These are phyloP conservation scores for Cladosporium cucumerinum DNA, from an alignment of 2,329 filamentous ascomycete species.

Conservation along the genomic window DNA sequence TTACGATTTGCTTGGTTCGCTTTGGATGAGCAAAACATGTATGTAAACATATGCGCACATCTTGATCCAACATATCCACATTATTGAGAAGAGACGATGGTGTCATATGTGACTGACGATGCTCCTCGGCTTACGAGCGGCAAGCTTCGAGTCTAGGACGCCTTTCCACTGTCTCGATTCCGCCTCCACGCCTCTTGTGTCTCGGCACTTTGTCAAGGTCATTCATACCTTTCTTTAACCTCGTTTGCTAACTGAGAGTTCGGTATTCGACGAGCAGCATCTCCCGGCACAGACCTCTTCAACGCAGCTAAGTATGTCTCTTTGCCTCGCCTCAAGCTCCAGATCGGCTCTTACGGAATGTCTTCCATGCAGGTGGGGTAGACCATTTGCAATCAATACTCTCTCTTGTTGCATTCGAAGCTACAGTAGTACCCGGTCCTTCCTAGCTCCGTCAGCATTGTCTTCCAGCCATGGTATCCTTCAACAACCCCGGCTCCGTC, in stretches of 20 bases:
- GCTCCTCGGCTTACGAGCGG: neutral
- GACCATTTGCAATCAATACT: conserved; percentile 5
- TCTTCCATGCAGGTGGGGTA: conserved; percentile 5
- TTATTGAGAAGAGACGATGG: neutral
- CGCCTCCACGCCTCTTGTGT: neutral
- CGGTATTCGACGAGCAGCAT: neutral
- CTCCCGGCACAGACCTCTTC: neutral
- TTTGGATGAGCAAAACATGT: neutral
- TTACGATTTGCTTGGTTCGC: no score
- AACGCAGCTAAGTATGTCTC: neutral
- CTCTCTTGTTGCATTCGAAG: conserved; percentile 3
- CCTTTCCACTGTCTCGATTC: neutral
- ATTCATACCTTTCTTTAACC: no score
- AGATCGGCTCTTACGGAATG: neutral
- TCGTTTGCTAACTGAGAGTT: neutral
- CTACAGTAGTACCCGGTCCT: neutral
- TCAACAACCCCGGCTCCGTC: conserved; percentile 13
- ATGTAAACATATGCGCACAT: neutral
- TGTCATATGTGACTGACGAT: neutral
- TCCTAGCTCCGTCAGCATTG: neutral
- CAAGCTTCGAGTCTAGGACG: neutral
- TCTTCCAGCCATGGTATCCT: conserved; percentile 5
- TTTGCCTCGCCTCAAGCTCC: neutral
- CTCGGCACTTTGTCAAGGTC: neutral
- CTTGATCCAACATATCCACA: neutral